Conservation (phyloP, 2,329 filamentous ascomycete species). For the Polytolypa hystricis region DNA sequence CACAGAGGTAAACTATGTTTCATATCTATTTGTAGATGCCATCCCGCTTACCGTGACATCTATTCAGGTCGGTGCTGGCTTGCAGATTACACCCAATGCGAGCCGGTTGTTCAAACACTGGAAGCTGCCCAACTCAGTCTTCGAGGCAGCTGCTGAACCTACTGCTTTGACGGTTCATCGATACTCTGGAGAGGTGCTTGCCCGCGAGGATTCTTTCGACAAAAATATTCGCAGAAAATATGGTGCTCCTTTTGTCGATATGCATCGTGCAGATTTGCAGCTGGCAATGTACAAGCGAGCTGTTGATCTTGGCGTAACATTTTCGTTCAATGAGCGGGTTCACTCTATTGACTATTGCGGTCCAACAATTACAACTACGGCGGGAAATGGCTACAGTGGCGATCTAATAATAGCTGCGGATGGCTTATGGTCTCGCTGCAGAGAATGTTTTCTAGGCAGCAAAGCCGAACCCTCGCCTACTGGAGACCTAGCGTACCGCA, state of each 20-base stretch:
- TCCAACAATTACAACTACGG: slow-evolving; percentile 26
- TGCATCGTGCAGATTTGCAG: slow-evolving; percentile 55
- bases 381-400: slow-evolving; percentile 23
- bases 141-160: slow-evolving; percentile 19
- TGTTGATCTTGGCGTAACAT: slow-evolving; percentile 40
- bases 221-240: slow-evolving; percentile 45
- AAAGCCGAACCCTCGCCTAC: slow-evolving; percentile 40
- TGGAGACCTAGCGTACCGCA: slow-evolving; percentile 46
- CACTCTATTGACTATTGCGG: slow-evolving; percentile 36
- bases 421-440: slow-evolving; percentile 36
- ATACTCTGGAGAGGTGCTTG: slow-evolving; percentile 29
- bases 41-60: neutral
- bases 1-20: slow-evolving; percentile 22
- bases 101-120: slow-evolving; percentile 19
- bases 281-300: slow-evolving; percentile 42
- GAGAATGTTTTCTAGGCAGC: slow-evolving; percentile 34
- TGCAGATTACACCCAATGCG: slow-evolving; percentile 24
- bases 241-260: slow-evolving; percentile 45
- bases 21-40: neutral
- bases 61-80: slow-evolving; percentile 18
- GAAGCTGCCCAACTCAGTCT: slow-evolving; percentile 18
- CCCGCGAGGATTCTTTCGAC: slow-evolving; percentile 26
- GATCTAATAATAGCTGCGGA: slow-evolving; percentile 41
- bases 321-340: slow-evolving; percentile 30
- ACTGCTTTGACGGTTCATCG: slow-evolving; percentile 19